A percentile compares a stretch with the other conserved stretches of the same genome.
These are phyloP conservation scores for Acanthamoeba castellanii DNA, from an alignment of 208 protist genomes.

Conservation along the genomic window DNA sequence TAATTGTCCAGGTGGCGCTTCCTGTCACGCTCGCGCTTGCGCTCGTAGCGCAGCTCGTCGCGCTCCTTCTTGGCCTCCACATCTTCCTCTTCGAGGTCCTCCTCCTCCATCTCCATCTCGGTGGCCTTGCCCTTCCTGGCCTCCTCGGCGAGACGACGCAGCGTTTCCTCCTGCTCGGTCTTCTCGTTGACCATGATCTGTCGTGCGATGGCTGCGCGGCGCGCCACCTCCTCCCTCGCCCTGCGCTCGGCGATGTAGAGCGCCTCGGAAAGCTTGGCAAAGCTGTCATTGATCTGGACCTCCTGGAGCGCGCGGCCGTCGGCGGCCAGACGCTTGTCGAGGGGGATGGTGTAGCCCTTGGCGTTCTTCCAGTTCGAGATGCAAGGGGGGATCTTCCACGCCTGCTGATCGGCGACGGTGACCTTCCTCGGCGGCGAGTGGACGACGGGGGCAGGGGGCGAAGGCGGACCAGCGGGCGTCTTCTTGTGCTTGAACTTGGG, in stretches of 20 bases:
- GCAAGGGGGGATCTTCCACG: constrained; percentile 95
- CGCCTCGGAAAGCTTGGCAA: constrained; percentile 93
- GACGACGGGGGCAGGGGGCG: constrained; percentile 89
- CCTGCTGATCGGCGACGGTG: constrained; percentile 87
- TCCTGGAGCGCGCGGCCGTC: constrained; percentile 92
- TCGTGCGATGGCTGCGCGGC: constrained; percentile 86
- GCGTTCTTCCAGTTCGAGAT: constrained; percentile 97
- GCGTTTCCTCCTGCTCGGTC: constrained; percentile 90
- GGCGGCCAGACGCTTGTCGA: constrained; percentile 94
- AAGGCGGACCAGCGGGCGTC: constrained; percentile 83
- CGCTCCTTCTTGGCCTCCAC: constrained; percentile 77
- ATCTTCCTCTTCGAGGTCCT: constrained; percentile 42
- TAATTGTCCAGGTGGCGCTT: constrained; percentile 84
- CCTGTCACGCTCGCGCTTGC: constrained; percentile 89
- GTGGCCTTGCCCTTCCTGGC: constrained; percentile 77
- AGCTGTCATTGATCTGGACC: constrained; percentile 90
- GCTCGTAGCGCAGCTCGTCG: constrained; percentile 89
- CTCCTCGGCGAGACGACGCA: constrained; percentile 86
- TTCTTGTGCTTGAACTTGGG: constrained; percentile 94
- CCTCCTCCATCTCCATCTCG: constrained; percentile 37
- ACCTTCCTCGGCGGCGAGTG: constrained; percentile 88
- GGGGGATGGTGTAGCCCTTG: constrained; percentile 94
- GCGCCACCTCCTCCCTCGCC: constrained; percentile 89
- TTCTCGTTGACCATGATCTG: constrained; percentile 89
- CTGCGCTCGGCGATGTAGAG: constrained; percentile 93